phyloP scores from a whole-genome alignment of 371 early-diverging fungal species.

The Mortierella sp. region DNA sequence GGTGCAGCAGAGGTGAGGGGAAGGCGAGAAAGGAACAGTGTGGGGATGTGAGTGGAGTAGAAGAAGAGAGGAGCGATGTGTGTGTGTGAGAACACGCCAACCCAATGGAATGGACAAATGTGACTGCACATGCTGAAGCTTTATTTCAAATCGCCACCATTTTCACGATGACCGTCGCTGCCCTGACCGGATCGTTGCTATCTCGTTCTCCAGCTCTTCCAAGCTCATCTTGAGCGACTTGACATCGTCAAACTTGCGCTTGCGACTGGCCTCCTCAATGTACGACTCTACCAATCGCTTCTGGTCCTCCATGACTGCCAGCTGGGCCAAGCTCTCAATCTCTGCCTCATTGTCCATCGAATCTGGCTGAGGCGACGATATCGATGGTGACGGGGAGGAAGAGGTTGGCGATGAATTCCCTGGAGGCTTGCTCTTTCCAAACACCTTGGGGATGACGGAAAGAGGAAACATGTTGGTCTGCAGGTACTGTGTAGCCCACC shows the following conservation, averaged over 20 bases:
- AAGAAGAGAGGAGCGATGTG: not conserved
- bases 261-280: slow-evolving; percentile 80
- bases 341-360: slow-evolving; percentile 47
- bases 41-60: not conserved
- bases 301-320: slow-evolving; percentile 82
- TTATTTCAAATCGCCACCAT: slow-evolving; percentile 4
- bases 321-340: slow-evolving; percentile 66
- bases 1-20: too few species aligned
- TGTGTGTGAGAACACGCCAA: not conserved
- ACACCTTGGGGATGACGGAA: slow-evolving; percentile 82
- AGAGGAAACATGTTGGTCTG: slow-evolving; percentile 92
- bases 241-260: slow-evolving; percentile 88
- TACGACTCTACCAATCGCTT: slow-evolving; percentile 74
- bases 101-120: too few species aligned
- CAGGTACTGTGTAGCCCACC: slow-evolving; percentile 81
- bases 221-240: slow-evolving; percentile 77
- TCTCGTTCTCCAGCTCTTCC: slow-evolving; percentile 82
- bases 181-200: slow-evolving; percentile 59
- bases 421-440: slow-evolving; percentile 38
- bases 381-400: slow-evolving; percentile 34
- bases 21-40: not conserved
- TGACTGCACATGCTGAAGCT: not conserved
- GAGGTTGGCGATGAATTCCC: slow-evolving; percentile 20
- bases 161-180: slow-evolving; percentile 11
- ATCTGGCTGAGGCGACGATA: slow-evolving; percentile 22